Evolutionary conservation across 2,329 filamentous ascomycete species (phyloP).

Genomic region (Shiraia bambusicola): DNA sequence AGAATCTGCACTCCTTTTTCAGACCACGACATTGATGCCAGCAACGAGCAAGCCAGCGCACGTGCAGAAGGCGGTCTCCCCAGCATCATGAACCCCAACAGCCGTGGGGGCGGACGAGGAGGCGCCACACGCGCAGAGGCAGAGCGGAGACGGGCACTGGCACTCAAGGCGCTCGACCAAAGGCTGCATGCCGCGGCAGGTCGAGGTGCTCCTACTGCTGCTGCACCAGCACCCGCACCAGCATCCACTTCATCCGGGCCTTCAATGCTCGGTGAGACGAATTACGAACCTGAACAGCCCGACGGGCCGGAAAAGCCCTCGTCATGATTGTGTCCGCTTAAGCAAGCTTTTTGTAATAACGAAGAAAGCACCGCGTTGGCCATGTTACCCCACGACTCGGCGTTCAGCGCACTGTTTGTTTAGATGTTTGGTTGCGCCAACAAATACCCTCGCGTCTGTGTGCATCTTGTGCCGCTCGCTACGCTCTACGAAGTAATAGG

Average conservation of each 20-base stretch:
- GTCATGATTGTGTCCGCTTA: conserved; percentile 15
- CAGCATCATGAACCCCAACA: conserved; percentile 56
- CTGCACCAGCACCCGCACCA: conserved; percentile 46
- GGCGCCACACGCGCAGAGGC: conserved; percentile 81
- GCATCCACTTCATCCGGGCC: conserved; percentile 30
- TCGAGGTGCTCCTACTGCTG: conserved; percentile 42
- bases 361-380: background rate
- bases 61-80: conserved; percentile 63
- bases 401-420: conserved; percentile 12
- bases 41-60: conserved; percentile 69
- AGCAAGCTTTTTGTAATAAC: background rate
- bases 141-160: conserved; percentile 83
- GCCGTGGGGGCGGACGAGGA: conserved; percentile 50
- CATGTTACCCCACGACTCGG: conserved; percentile 1
- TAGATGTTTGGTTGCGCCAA: conserved; percentile 14
- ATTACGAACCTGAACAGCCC: conserved; percentile 45
- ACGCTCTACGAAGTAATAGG: conserved; percentile 21
- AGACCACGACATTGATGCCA: conserved; percentile 72
- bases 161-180: conserved; percentile 89
- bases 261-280: conserved; percentile 45
- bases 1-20: conserved; percentile 84
- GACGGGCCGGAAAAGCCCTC: conserved; percentile 27
- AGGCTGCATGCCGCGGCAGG: conserved; percentile 80
- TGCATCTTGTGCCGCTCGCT: conserved; percentile 23
- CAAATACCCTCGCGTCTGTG: conserved; percentile 32